Conservation (phyloP, 345 rosid genomes). For the Pistacia atlantica region DNA sequence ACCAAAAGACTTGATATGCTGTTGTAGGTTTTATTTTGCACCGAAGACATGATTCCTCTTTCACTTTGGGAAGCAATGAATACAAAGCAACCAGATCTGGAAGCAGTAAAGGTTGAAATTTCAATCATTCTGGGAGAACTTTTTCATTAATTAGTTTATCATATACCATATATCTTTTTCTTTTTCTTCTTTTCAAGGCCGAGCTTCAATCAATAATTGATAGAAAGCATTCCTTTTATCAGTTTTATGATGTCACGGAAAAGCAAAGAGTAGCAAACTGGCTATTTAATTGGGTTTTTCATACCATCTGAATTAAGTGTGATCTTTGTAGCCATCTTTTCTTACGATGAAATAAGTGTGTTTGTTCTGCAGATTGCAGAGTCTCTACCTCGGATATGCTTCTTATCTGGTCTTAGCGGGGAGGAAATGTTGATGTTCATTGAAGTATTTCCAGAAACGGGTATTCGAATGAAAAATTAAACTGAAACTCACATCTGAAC, state of each 20-base stretch:
- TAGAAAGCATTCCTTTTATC: neutral
- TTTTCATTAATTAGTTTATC: neutral
- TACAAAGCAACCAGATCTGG: slow-evolving; percentile 67
- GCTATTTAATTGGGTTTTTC: neutral
- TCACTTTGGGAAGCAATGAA: slow-evolving; percentile 81
- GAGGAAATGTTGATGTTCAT: slow-evolving; percentile 98
- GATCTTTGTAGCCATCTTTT: neutral
- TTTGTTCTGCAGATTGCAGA: slow-evolving; percentile 49
- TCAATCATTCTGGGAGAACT: neutral
- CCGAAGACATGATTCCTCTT: slow-evolving; percentile 66
- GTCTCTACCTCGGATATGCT: slow-evolving; percentile 77
- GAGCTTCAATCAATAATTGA: neutral
- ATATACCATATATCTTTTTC: neutral
- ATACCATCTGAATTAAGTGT: neutral
- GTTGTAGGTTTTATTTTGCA: slow-evolving; percentile 64
- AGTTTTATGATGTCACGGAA: slow-evolving; percentile 6
- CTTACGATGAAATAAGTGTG: neutral
- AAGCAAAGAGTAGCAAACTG: neutral
- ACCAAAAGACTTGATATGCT: neutral
- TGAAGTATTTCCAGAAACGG: slow-evolving; percentile 79
- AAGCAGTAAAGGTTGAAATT: slow-evolving; percentile 51
- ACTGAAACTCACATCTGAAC: neutral
- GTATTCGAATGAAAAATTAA: slow-evolving; percentile 29
- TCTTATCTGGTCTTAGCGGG: slow-evolving; percentile 84
- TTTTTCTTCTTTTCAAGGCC: neutral